phyloP scores from a whole-genome alignment of 177 flowering plant species.

The Viscum album region DNA sequence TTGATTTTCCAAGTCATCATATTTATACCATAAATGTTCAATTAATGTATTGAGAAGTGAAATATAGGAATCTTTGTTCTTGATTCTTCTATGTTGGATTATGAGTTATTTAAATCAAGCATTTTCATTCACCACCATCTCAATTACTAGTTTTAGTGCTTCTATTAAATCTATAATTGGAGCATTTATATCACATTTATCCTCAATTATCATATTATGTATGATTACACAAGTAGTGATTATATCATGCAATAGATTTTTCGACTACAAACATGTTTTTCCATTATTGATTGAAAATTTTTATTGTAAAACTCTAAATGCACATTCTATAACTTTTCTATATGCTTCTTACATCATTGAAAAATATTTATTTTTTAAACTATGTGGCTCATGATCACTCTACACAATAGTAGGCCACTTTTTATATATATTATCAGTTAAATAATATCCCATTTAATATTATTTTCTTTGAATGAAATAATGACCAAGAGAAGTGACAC shows the following conservation, averaged over 20 bases:
- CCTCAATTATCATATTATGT: slow-evolving; percentile 10
- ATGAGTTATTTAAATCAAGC: no score
- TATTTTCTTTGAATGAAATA: no score
- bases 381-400: slow-evolving; percentile 4
- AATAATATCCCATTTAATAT: slow-evolving; percentile 8
- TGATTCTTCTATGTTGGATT: no score
- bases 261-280: slow-evolving; percentile 2
- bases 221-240: neutral
- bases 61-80: no score
- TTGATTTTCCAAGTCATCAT: neutral
- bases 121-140: neutral
- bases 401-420: slow-evolving; percentile 1
- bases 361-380: slow-evolving; percentile 9
- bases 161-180: neutral
- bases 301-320: slow-evolving; percentile 10
- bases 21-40: slow-evolving; percentile 1
- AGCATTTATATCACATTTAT: neutral
- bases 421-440: slow-evolving; percentile 2
- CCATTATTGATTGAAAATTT: slow-evolving; percentile 11
- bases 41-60: slow-evolving; percentile 1
- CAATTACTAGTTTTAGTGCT: neutral
- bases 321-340: slow-evolving; percentile 1
- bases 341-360: slow-evolving; percentile 3
- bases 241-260: neutral
- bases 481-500: neutral